Percentiles rank a stretch among this genome's conserved stretches.
These are phyloP conservation scores for Suillus ampliporus DNA, from an alignment of 768 basidiomycete species.

Conservation along the genomic window DNA sequence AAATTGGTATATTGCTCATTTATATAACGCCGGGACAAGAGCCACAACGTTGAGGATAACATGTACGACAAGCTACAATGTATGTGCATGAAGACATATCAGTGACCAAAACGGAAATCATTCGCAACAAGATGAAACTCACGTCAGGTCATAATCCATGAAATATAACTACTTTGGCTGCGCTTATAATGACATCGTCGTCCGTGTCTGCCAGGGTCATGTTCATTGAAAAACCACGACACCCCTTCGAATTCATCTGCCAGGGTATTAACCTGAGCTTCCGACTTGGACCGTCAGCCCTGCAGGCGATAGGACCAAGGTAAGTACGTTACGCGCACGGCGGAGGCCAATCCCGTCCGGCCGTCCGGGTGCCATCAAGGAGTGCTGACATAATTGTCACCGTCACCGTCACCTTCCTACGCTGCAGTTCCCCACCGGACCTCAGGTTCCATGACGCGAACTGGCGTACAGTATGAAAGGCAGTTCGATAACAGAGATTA, in stretches of 20 bases:
- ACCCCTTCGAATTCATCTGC: neutral
- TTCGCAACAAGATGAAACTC: too few species aligned
- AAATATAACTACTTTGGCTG: neutral
- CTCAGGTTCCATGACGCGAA: slow-evolving; percentile 25
- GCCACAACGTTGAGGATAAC: too few species aligned
- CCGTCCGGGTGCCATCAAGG: too few species aligned
- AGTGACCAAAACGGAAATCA: too few species aligned
- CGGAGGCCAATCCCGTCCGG: too few species aligned
- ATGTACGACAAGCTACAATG: too few species aligned
- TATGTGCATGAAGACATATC: too few species aligned
- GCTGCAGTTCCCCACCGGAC: neutral
- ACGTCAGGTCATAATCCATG: too few species aligned
- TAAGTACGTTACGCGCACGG: too few species aligned
- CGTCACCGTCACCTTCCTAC: neutral
- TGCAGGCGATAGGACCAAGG: neutral
- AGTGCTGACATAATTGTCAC: slow-evolving; percentile 1
- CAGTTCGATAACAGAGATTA: slow-evolving; percentile 45
- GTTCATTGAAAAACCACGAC: neutral
- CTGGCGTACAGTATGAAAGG: slow-evolving; percentile 30
- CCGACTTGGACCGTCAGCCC: neutral
- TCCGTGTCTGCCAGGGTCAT: neutral
- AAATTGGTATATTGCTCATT: too few species aligned
- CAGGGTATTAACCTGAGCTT: neutral
- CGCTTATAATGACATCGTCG: neutral
- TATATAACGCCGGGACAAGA: too few species aligned